Percentiles rank a stretch among this genome's conserved stretches.
Conservation (phyloP, 1,284 basidiomycete genomes). For the Gomphus sp. region DNA sequence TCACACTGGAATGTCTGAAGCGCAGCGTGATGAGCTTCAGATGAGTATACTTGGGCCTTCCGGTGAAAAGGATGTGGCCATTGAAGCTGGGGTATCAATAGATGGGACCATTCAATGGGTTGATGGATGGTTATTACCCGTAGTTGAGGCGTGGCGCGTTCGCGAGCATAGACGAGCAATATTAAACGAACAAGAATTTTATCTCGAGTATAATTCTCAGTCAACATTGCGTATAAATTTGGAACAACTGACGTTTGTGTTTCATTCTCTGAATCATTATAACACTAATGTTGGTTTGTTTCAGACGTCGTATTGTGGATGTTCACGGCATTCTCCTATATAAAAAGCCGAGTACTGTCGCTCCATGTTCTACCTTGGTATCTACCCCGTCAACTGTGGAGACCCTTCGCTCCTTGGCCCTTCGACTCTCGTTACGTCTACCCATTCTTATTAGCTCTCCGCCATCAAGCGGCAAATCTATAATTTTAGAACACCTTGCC, state of each 20-base stretch:
- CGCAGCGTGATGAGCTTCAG: slow-evolving; percentile 59
- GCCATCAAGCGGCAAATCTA: slow-evolving; percentile 86
- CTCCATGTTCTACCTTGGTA: slow-evolving; percentile 39
- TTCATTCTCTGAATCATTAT: slow-evolving; percentile 12
- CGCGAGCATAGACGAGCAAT: slow-evolving; percentile 43
- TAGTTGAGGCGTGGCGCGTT: slow-evolving; percentile 56
- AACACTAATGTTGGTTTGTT: slow-evolving; percentile 14
- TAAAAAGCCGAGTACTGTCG: slow-evolving; percentile 23
- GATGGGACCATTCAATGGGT: slow-evolving; percentile 34
- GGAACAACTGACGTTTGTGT: slow-evolving; percentile 44
- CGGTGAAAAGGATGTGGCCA: slow-evolving; percentile 45
- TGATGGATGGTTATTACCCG: slow-evolving; percentile 76
- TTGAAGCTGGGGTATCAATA: slow-evolving; percentile 38
- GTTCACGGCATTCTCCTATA: slow-evolving; percentile 59
- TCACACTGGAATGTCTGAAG: slow-evolving; percentile 71
- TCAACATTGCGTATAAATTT: slow-evolving; percentile 27
- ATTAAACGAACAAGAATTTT: slow-evolving; percentile 37
- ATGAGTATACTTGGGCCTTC: slow-evolving; percentile 47
- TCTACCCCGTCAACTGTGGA: slow-evolving; percentile 53
- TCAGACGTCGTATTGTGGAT: slow-evolving; percentile 46
- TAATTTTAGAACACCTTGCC: slow-evolving; percentile 75
- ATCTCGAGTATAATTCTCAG: slow-evolving; percentile 28
- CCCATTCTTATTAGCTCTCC: slow-evolving; percentile 84
- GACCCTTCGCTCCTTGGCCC: slow-evolving; percentile 56
- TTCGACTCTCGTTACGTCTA: slow-evolving; percentile 56